Evolutionary conservation across 2,329 filamentous ascomycete species (phyloP), one percentile per base, ranked within the genome.

Genomic region (Neofusicoccum laricinum): DNA sequence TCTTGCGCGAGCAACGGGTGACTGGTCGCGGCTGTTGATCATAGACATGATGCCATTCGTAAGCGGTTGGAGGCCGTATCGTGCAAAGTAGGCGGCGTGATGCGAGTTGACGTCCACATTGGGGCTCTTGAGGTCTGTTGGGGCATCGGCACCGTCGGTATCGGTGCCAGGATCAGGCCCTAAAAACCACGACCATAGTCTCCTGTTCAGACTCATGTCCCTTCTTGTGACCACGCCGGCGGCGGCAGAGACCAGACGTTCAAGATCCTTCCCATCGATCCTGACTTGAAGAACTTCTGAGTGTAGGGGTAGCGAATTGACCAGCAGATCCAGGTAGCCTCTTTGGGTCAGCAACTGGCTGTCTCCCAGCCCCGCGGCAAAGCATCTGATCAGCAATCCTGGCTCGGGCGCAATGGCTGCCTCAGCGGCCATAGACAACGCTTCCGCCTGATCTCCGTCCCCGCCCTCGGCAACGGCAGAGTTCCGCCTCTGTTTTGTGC

Each of bases 181-280:
- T 1, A 99, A 82, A 66, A 98, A 88, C 95, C 95, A 99, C 48
- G 91, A 88, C 93, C 94, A 98, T n/a, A 99, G 80, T 41, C 95
- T 87, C 70, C 95, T 84, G 75, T 99, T 99, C 55, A 99, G 80
- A 73, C 94, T 96, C 95, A 99, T 99, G 68, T 99, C 95, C 77
- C 93, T 87, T 57, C 95, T 86, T 19, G 88, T 88, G 1, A 98
- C 92, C 19, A 99, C 93, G 1, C 91, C 88, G n/a, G 88, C 88
- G 5, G 94, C 93, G 15, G 94, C 91, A 65, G 88, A 85, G 36
- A 97, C 84, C 2, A 99, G 83, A 2, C 92, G 85, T 72, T 97
- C 89, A 17, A 97, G 81, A 72, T 99, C 96, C 38, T 85, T 84
- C 5, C 84, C 75, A 66, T 90, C 90, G 40, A 94, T 90, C 50